phyloP scores from a whole-genome alignment of 2,329 filamentous ascomycete species.

The Lizonia empirigonia region DNA sequence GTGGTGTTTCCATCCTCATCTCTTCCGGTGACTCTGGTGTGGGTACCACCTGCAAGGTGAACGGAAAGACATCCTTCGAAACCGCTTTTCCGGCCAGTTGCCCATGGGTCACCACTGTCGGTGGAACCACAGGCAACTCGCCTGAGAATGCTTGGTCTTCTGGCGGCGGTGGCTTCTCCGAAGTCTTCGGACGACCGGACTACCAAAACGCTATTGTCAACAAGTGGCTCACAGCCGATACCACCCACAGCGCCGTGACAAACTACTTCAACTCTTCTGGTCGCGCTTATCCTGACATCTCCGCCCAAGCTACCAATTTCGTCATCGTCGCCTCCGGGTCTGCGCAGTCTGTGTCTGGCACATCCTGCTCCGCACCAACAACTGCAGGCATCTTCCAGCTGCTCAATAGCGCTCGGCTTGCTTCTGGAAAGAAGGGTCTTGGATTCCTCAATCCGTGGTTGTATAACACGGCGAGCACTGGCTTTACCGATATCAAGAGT shows the following conservation, averaged over 20 bases:
- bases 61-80: constrained; percentile 52
- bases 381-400: constrained; percentile 30
- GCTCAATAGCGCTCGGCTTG: constrained; percentile 58
- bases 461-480: constrained; percentile 35
- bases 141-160: constrained; percentile 20
- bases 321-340: constrained; percentile 29
- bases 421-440: constrained; percentile 54
- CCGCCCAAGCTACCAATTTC: constrained; percentile 52
- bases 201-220: constrained; percentile 52
- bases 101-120: constrained; percentile 59
- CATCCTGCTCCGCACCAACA: constrained; percentile 29
- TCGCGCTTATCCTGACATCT: constrained; percentile 57
- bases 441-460: constrained; percentile 60
- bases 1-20: constrained; percentile 65
- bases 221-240: constrained; percentile 52
- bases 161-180: constrained; percentile 25
- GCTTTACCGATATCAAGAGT: constrained; percentile 49
- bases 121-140: constrained; percentile 41
- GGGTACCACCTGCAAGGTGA: constrained; percentile 49
- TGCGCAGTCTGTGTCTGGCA: constrained; percentile 22
- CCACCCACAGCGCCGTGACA: constrained; percentile 41
- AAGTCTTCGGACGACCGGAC: constrained; percentile 29
- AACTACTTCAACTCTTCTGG: constrained; percentile 41
- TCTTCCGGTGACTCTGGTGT: constrained; percentile 63
- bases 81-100: constrained; percentile 58